These are phyloP conservation scores for Astrothelium macrocarpum DNA, from an alignment of 495 filamentous ascomycete species.

Conservation along the genomic window DNA sequence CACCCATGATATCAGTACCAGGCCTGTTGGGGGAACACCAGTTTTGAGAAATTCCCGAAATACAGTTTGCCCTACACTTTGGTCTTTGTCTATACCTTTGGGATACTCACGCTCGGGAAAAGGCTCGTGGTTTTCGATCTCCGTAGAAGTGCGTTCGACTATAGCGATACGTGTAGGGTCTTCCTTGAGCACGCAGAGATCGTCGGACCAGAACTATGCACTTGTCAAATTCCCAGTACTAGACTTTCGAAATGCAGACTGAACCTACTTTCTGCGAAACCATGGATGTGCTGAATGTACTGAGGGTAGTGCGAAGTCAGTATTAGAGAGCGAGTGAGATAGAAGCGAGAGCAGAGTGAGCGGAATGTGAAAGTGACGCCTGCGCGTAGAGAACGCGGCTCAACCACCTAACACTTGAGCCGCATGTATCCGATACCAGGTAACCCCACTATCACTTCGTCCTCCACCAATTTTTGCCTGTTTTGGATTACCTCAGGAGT, in stretches of 20 bases:
- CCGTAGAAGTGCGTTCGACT: constrained; percentile 28
- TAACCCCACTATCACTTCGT: too few species aligned
- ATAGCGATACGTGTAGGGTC: constrained; percentile 24
- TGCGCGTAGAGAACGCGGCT: too few species aligned
- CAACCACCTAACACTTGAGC: too few species aligned
- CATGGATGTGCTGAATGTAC: background rate
- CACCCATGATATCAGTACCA: constrained; percentile 31
- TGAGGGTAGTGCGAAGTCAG: background rate
- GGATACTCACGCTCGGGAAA: constrained; percentile 22
- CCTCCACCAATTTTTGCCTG: too few species aligned
- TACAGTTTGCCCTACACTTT: constrained; percentile 15
- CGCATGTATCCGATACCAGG: too few species aligned
- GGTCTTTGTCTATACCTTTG: constrained; percentile 7
- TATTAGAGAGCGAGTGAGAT: background rate
- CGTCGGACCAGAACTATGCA: constrained; percentile 24
- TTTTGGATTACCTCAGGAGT: background rate
- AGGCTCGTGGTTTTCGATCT: constrained; percentile 30
- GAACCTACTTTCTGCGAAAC: background rate
- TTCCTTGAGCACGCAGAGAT: constrained; percentile 22
- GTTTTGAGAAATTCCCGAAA: constrained; percentile 27
- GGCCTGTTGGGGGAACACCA: constrained; percentile 30
- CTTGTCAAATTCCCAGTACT: background rate
- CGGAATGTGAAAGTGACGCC: too few species aligned
- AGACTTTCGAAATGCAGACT: background rate
- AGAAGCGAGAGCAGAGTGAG: too few species aligned